These are phyloP conservation scores for Saccharomycopsis hybrid DNA, from an alignment of 1,139 yeast species.

Conservation along the genomic window DNA sequence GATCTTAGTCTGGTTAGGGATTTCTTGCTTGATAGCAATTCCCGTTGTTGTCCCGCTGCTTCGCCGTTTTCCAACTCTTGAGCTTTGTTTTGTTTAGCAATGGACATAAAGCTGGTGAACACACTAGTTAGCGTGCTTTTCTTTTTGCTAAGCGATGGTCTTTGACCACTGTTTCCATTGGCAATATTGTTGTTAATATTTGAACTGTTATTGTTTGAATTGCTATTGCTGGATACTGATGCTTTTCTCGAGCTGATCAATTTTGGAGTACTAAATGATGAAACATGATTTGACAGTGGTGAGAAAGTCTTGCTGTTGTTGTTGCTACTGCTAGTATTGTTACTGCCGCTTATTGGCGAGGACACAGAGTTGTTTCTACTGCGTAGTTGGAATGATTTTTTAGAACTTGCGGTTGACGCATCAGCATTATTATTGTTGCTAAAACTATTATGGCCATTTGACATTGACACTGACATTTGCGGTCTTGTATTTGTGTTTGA, in stretches of 20 bases:
- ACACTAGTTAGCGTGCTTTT: conserved; percentile 19
- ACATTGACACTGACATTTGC: no score
- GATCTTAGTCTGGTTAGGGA: no score
- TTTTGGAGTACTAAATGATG: conserved; percentile 1
- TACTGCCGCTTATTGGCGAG: background rate
- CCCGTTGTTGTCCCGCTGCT: no score
- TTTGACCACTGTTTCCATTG: background rate
- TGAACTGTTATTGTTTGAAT: background rate
- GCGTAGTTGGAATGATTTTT: conserved; percentile 4
- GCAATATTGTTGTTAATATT: background rate
- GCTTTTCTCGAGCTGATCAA: conserved; percentile 10
- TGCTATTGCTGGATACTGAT: conserved; percentile 4
- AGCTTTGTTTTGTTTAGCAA: conserved; percentile 5
- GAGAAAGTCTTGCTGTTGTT: conserved; percentile 5
- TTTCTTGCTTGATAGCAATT: no score
- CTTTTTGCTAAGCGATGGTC: conserved; percentile 16
- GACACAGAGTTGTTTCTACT: conserved; percentile 8
- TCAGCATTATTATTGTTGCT: no score
- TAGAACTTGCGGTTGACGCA: conserved; percentile 2
- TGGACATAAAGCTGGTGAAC: conserved; percentile 16
- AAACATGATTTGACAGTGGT: background rate
- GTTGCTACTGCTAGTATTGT: background rate
- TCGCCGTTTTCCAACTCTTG: background rate
- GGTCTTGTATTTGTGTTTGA: no score
- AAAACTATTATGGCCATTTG: no score